A percentile compares a stretch with the other conserved stretches of the same genome.
These are phyloP conservation scores for Linderina pennispora DNA, from an alignment of 192 early-diverging fungal species.

Conservation along the genomic window DNA sequence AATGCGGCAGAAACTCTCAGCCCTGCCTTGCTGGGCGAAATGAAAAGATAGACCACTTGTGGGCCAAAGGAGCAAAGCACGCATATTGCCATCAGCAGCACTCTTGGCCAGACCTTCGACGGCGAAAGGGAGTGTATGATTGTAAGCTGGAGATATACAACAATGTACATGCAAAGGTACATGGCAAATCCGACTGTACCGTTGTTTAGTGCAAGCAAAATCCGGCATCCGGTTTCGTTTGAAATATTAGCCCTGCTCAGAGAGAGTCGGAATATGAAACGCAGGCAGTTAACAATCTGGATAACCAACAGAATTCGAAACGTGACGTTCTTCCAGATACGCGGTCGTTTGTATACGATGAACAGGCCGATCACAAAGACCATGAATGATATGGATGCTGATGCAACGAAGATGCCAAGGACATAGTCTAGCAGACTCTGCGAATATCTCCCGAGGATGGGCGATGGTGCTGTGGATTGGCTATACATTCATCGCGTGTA, in stretches of 20 bases:
- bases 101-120: neutral
- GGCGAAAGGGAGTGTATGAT: neutral
- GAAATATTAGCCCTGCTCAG: neutral
- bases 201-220: constrained; percentile 14
- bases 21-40: neutral
- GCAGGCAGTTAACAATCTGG: constrained; percentile 20
- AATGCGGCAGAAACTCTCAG: no score
- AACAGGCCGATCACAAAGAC: no score
- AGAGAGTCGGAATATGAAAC: constrained; percentile 13
- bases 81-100: neutral
- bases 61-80: neutral
- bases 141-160: neutral
- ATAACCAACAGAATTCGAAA: constrained; percentile 13
- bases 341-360: no score
- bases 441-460: no score
- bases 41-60: neutral
- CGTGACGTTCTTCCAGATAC: neutral
- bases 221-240: constrained; percentile 21
- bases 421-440: no score
- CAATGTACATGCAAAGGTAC: neutral
- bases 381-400: no score
- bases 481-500: no score
- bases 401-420: no score
- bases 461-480: no score
- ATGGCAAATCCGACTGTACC: constrained; percentile 6